These are phyloP conservation scores for Erysimum cheiri DNA, from an alignment of 441 rosid species.

Conservation along the genomic window DNA sequence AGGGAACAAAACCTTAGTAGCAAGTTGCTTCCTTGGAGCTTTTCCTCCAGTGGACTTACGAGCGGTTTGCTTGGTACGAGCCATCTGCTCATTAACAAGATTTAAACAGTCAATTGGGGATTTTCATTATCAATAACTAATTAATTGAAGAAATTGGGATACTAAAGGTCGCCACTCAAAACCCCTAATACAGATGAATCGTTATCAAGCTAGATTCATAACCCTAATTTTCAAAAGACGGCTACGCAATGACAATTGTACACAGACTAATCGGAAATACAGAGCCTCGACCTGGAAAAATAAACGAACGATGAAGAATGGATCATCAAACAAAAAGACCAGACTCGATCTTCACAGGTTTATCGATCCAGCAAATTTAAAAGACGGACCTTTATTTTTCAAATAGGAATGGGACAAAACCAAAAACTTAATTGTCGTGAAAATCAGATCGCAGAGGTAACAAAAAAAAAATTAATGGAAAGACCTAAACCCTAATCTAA, in stretches of 20 bases:
- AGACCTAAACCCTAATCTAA: background rate
- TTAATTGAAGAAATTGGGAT: background rate
- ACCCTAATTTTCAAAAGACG: conserved; percentile 1
- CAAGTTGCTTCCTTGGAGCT: conserved; percentile 82
- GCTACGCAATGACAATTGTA: background rate
- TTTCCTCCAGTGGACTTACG: conserved; percentile 81
- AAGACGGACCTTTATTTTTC: background rate
- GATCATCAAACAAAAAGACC: background rate
- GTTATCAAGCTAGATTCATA: background rate
- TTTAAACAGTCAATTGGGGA: background rate
- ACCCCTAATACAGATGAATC: background rate
- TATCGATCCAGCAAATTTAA: background rate
- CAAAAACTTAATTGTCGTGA: background rate
- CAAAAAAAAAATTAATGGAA: too few relatives aligned
- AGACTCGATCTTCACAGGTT: background rate
- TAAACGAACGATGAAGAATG: background rate
- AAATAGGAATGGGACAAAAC: background rate
- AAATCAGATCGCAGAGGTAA: conserved; percentile 6
- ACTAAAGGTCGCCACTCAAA: background rate
- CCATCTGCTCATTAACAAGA: conserved; percentile 50
- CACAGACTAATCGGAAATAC: background rate
- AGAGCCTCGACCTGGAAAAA: background rate
- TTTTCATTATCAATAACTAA: too few relatives aligned
- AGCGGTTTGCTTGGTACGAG: conserved; percentile 85
- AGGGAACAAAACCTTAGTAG: conserved; percentile 56